phyloP scores from a whole-genome alignment of 345 rosid species.

The sweet orange (Citrus sinensis) region DNA sequence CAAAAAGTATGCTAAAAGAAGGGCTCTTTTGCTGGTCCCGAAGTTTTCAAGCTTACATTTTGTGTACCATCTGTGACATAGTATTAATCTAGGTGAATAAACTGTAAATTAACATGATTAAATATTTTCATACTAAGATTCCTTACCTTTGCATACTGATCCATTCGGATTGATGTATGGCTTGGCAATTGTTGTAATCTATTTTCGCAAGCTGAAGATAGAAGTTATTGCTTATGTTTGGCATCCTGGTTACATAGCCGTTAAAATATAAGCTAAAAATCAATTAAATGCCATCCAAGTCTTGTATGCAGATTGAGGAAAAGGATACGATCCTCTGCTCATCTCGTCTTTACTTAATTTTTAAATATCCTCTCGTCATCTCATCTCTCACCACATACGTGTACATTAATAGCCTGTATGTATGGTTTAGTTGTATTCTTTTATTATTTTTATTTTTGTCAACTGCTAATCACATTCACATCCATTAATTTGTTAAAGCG shows the following conservation, averaged over 20 bases:
- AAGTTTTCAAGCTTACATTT: constrained; percentile 41
- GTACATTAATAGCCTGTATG: no score
- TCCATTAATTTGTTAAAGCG: no score
- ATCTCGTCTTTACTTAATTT: no score
- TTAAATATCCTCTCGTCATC: no score
- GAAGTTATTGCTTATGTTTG: constrained; percentile 55
- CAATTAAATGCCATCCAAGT: background rate
- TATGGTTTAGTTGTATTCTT: no score
- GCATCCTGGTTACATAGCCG: constrained; percentile 55
- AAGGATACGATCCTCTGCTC: no score
- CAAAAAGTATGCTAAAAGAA: constrained; percentile 50
- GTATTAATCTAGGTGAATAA: no score
- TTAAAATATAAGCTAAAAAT: background rate
- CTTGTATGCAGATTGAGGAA: background rate
- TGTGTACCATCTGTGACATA: constrained; percentile 58
- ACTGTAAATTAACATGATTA: no score
- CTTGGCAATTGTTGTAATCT: constrained; percentile 84
- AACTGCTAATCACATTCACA: no score
- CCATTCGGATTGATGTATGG: constrained; percentile 70
- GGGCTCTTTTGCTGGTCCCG: constrained; percentile 39
- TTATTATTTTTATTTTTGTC: no score
- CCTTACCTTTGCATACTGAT: constrained; percentile 54
- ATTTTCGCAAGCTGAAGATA: constrained; percentile 77
- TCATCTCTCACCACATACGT: no score
- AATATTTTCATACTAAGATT: no score